Base-by-base conservation (phyloP, 306 rosid species). In the Neltuma alba region DNA sequence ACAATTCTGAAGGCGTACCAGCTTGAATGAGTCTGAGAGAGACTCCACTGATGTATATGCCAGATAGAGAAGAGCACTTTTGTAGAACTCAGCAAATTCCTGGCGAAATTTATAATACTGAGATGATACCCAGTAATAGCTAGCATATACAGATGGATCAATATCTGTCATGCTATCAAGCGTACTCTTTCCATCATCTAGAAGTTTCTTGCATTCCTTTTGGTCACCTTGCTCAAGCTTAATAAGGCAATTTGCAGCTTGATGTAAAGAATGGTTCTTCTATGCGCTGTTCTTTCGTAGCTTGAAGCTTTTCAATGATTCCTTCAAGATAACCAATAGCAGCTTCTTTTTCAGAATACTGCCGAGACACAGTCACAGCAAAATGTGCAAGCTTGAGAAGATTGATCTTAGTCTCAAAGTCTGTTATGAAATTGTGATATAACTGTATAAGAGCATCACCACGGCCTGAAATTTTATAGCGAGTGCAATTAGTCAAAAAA, bases 321-420 rank as follows among this genome's bases (percentile, higher is more conserved):
- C 98, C 98, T 63, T 87, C 93, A 57, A 96, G 98, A 86, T 96
- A 96, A 81, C 77, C 82, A 84, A 93, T 84, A 18, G 98, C 98
- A 70, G 98, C 93, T 83, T 96, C 97, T 88, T 89, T 96, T 87
- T 96, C 99, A 28, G 98, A 76, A 86, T 96, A 96, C 83, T 85
- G 97, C 71, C 99, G 92, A 74, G 99, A 96, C 37, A 96, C 99
- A 79, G 92, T 93, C 73, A 96, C 99, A 36, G 97, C 96, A 86
- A 96, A 93, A 87, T 96, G 99, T 16, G 99, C 99, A 81, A 96
- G 98, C 91, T 96, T 96, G 85, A 96, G 96, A 79, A 91, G 98
- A 85, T 96, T 96, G 85, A 96, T 93, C 81, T 96, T 96, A 20
- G 99, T 96, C 90, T 96, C 99, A 40, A 96, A 96, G 86, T 96